Conservation (phyloP, 306 rosid genomes). For the Adenanthera pavonina region DNA sequence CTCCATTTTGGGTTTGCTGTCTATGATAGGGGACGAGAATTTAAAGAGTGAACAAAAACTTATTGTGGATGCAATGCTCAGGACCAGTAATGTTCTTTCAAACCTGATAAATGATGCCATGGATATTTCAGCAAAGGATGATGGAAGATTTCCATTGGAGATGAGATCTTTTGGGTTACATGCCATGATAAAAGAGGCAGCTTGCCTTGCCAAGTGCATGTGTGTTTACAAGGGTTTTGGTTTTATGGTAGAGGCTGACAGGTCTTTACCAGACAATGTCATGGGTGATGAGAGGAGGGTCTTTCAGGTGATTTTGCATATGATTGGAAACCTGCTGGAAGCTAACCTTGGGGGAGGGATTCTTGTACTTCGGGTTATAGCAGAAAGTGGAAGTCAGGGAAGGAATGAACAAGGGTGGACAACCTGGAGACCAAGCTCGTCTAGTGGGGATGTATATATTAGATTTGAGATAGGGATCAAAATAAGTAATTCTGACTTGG, state of each 20-base stretch:
- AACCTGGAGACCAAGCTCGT: constrained; percentile 78
- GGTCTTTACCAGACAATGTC: constrained; percentile 78
- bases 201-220: constrained; percentile 91
- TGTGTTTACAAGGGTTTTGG: constrained; percentile 76
- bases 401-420: constrained; percentile 86
- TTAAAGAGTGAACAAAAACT: constrained; percentile 73
- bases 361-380: constrained; percentile 65
- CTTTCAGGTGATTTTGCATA: constrained; percentile 97
- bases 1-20: constrained; percentile 91
- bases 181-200: constrained; percentile 89
- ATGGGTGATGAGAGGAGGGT: constrained; percentile 97
- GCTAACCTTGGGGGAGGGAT: constrained; percentile 62
- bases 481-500: constrained; percentile 58
- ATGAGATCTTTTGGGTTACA: constrained; percentile 79
- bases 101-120: constrained; percentile 91
- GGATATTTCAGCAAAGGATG: constrained; percentile 82
- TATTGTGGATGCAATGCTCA: constrained; percentile 84
- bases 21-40: constrained; percentile 78
- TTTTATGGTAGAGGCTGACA: constrained; percentile 79
- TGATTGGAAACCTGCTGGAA: constrained; percentile 87
- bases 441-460: constrained; percentile 81
- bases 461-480: constrained; percentile 85
- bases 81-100: constrained; percentile 85
- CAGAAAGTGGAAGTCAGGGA: constrained; percentile 86
- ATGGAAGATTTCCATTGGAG: constrained; percentile 79